Conservation (phyloP, 441 rosid genomes). For the Erodium chrysanthum region DNA sequence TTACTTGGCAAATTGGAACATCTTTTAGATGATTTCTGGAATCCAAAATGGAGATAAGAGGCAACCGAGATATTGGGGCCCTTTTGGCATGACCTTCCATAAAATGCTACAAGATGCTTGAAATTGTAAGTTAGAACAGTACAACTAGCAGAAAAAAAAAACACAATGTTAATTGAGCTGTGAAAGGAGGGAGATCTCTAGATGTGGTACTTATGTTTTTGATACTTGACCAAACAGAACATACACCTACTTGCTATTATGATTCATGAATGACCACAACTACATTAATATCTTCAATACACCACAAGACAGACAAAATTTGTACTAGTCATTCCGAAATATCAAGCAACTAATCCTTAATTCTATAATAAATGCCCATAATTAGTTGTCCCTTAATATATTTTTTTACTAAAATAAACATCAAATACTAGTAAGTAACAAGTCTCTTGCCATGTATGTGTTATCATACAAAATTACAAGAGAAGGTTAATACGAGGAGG, state of each 20-base stretch:
- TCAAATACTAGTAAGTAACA: background rate
- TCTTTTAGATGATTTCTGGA: slow-evolving; percentile 71
- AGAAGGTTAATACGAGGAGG: background rate
- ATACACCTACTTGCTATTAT: background rate
- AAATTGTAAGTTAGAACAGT: slow-evolving; percentile 3
- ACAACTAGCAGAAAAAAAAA: background rate
- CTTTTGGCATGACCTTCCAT: slow-evolving; percentile 99
- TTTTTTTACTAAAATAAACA: background rate
- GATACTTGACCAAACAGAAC: background rate
- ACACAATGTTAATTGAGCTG: background rate
- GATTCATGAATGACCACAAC: background rate
- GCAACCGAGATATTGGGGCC: slow-evolving; percentile 83
- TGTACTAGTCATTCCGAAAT: background rate
- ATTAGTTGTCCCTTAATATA: background rate
- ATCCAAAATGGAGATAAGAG: slow-evolving; percentile 68
- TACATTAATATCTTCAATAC: background rate
- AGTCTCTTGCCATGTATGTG: background rate
- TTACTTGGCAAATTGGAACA: slow-evolving; percentile 83
- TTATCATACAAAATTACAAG: background rate
- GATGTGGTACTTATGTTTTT: background rate
- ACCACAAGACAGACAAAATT: background rate
- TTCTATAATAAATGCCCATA: background rate
- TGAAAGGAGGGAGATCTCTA: background rate
- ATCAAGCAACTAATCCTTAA: background rate
- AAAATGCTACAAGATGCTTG: slow-evolving; percentile 56